Percentiles rank a stretch among this genome's conserved stretches.
Conservation (phyloP, 2,329 filamentous ascomycete genomes). For the Aspergillus hortae region DNA sequence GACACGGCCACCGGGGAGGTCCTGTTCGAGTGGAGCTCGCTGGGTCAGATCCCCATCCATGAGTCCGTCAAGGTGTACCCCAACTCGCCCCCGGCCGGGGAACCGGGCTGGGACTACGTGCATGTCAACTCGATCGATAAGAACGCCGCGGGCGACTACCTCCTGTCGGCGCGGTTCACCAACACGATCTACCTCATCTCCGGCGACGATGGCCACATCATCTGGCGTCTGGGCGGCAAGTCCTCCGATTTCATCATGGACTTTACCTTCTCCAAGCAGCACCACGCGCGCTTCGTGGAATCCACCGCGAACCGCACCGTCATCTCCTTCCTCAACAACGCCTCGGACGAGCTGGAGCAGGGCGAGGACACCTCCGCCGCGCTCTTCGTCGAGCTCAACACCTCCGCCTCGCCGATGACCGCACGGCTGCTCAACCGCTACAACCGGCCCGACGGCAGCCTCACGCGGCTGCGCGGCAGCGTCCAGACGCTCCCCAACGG, state of each 20-base stretch:
- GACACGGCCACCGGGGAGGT: slow-evolving; percentile 34
- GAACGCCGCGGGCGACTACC: slow-evolving; percentile 36
- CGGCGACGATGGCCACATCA: slow-evolving; percentile 31
- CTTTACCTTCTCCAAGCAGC: slow-evolving; percentile 37
- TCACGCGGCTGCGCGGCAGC: slow-evolving; percentile 35
- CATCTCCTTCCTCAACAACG: slow-evolving; percentile 35
- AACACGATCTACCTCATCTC: slow-evolving; percentile 39
- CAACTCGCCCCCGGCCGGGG: slow-evolving; percentile 3
- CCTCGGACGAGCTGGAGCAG: slow-evolving; percentile 26
- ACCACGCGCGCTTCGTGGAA: slow-evolving; percentile 34
- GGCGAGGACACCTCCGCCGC: slow-evolving; percentile 28
- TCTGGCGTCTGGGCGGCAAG: slow-evolving; percentile 39
- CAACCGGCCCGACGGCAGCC: slow-evolving; percentile 31
- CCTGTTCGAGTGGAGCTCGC: slow-evolving; percentile 35
- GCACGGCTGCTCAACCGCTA: slow-evolving; percentile 27
- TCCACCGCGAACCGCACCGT: slow-evolving; percentile 27
- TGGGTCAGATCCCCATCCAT: slow-evolving; percentile 28
- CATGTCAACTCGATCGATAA: slow-evolving; percentile 43
- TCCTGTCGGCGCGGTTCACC: slow-evolving; percentile 38
- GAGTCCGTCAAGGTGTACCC: slow-evolving; percentile 25
- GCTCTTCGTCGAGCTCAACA: slow-evolving; percentile 32
- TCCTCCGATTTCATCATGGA: slow-evolving; percentile 28
- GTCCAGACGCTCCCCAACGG: slow-evolving; percentile 33
- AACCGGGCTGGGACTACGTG: slow-evolving; percentile 32
- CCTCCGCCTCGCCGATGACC: slow-evolving; percentile 22